Conservation (phyloP, 2,329 filamentous ascomycete genomes). For the Tolypocladium inflatum region DNA sequence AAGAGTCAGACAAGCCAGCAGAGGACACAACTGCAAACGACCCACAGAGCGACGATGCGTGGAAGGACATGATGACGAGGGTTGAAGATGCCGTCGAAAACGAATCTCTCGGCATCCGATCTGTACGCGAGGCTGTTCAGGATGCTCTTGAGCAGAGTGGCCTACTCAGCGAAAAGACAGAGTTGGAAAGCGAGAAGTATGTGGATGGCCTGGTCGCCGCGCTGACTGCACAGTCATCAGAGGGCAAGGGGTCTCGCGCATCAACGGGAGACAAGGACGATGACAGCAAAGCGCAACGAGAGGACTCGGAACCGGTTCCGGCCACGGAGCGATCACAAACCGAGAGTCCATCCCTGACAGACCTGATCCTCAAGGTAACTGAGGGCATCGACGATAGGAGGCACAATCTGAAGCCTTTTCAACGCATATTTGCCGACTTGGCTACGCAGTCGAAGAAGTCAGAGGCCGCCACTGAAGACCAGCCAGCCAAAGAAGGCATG, state of each 20-base stretch:
- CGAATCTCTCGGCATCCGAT: constrained; percentile 41
- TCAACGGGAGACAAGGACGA: constrained; percentile 8
- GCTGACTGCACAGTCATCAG: constrained; percentile 25
- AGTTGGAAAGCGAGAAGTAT: constrained; percentile 36
- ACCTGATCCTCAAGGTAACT: constrained; percentile 43
- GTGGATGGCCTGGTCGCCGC: constrained; percentile 41
- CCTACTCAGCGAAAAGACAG: constrained; percentile 34
- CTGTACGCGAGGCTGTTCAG: constrained; percentile 44
- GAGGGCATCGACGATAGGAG: constrained; percentile 31
- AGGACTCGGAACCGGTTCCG: background rate
- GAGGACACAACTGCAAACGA: constrained; percentile 10
- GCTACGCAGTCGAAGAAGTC: constrained; percentile 25
- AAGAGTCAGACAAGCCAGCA: constrained; percentile 12
- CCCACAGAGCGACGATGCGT: constrained; percentile 28
- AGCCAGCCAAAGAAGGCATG: background rate
- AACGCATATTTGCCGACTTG: constrained; percentile 40
- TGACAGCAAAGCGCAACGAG: background rate
- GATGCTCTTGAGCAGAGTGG: constrained; percentile 46
- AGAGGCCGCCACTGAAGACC: background rate
- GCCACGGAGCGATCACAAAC: constrained; percentile 2
- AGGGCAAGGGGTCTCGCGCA: constrained; percentile 12
- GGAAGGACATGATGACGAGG: constrained; percentile 44
- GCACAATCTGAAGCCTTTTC: constrained; percentile 36
- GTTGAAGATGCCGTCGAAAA: constrained; percentile 49
- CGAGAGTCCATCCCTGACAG: constrained; percentile 24